Evolutionary conservation across 2,329 filamentous ascomycete genomes (phyloP).

Genomic region (Colletotrichum paranaense): DNA sequence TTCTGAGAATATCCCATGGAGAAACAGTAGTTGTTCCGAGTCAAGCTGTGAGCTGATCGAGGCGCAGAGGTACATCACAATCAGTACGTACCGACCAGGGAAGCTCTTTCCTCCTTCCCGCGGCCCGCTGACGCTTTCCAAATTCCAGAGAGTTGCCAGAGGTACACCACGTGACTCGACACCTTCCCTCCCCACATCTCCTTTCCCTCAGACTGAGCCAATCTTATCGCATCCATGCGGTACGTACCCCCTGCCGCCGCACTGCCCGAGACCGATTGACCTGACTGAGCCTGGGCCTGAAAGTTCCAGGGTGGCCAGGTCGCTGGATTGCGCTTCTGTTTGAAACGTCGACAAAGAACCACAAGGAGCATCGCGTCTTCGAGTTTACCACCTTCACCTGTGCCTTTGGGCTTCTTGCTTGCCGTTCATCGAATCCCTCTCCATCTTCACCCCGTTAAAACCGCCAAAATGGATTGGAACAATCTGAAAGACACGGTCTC

Average conservation of each 20-base stretch:
- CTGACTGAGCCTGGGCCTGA: conserved; percentile 29
- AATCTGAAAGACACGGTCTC: conserved; percentile 87
- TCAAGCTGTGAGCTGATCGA: not conserved
- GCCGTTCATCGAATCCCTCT: conserved; percentile 11
- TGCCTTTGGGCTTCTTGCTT: conserved; percentile 11
- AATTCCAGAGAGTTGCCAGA: no score
- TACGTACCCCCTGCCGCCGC: conserved; percentile 31
- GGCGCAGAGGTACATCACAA: no score
- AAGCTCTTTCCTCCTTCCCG: not conserved
- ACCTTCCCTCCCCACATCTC: not conserved
- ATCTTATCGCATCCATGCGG: not conserved
- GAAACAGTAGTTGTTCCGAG: conserved; percentile 20
- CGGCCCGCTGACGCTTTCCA: not conserved
- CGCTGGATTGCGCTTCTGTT: conserved; percentile 25
- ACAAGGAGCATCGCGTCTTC: conserved; percentile 10
- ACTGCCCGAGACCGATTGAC: conserved; percentile 28
- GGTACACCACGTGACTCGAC: not conserved
- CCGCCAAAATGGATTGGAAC: conserved; percentile 81
- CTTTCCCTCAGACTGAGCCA: not conserved
- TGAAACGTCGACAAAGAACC: conserved; percentile 36
- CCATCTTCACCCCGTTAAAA: not conserved
- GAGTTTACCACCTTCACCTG: not conserved
- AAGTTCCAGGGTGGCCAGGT: conserved; percentile 36
- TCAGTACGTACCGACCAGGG: not conserved
- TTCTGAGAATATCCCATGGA: not conserved